These are phyloP conservation scores for Mikania micrantha DNA, from an alignment of 129 eudicot species.

Conservation along the genomic window DNA sequence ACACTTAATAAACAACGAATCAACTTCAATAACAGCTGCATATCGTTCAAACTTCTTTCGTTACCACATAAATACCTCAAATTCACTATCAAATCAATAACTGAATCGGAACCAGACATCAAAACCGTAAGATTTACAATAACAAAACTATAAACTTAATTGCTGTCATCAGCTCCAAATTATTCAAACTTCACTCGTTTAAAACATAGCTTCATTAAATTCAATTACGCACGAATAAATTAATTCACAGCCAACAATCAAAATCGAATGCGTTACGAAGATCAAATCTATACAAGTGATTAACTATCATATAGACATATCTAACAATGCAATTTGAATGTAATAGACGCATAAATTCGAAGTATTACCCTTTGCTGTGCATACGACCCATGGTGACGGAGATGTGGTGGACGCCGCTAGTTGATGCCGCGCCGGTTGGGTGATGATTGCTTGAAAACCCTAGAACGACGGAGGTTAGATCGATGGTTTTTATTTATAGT, in stretches of 20 bases:
- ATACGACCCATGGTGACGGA: constrained; percentile 59
- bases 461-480: background rate
- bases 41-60: too few relatives aligned
- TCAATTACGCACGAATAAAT: background rate
- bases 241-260: background rate
- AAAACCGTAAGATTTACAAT: too few relatives aligned
- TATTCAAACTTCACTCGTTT: background rate
- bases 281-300: background rate
- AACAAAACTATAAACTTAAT: too few relatives aligned
- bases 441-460: constrained; percentile 1
- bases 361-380: constrained; percentile 59
- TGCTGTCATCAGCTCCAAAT: background rate
- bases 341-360: background rate
- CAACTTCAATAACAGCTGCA: too few relatives aligned
- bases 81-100: too few relatives aligned
- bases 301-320: background rate
- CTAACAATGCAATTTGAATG: background rate
- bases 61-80: too few relatives aligned
- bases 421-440: constrained; percentile 5
- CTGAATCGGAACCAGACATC: too few relatives aligned
- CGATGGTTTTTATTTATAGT: constrained; percentile 11
- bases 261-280: background rate
- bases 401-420: constrained; percentile 19
- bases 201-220: background rate
- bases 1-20: too few relatives aligned